Percentiles rank a stretch among this genome's conserved stretches.
phyloP scores from a whole-genome alignment of 257 asterid species.

The Solanum etuberosum region DNA sequence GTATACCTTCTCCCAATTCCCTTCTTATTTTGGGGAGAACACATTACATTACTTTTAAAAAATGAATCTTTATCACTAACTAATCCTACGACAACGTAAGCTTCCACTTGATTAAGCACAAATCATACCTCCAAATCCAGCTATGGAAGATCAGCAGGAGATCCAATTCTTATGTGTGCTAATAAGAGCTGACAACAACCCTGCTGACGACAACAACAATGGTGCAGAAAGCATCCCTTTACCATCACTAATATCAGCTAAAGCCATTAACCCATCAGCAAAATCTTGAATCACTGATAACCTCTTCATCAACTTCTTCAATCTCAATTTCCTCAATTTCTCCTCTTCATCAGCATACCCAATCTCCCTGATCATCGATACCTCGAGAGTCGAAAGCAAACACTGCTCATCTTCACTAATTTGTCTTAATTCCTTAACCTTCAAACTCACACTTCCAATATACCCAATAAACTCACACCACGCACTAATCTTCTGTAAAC shows the following conservation, averaged over 20 bases:
- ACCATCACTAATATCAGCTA: constrained; percentile 80
- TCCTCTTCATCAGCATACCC: constrained; percentile 35
- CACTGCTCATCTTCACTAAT: constrained; percentile 44
- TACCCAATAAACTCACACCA: constrained; percentile 83
- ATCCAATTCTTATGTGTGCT: constrained; percentile 91
- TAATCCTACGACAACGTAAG: not conserved
- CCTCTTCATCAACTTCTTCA: constrained; percentile 76
- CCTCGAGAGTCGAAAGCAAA: constrained; percentile 35
- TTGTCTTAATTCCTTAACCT: constrained; percentile 40
- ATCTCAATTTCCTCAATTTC: constrained; percentile 49
- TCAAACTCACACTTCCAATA: constrained; percentile 74
- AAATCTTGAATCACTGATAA: constrained; percentile 73
- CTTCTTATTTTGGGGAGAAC: not conserved
- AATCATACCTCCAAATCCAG: not conserved
- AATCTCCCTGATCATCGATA: constrained; percentile 32
- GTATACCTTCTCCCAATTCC: not conserved
- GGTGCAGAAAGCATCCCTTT: constrained; percentile 52
- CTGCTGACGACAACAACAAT: constrained; percentile 50
- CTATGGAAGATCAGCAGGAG: constrained; percentile 24
- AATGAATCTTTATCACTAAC: not conserved
- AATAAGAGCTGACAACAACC: constrained; percentile 59
- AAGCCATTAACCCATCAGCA: constrained; percentile 83
- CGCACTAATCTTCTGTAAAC: constrained; percentile 61
- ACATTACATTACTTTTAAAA: not conserved
- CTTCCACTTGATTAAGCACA: not conserved